Percentiles rank a stretch among this genome's conserved stretches.
These are phyloP conservation scores for Mycena epipterygia DNA, from an alignment of 768 basidiomycete genomes.

Conservation along the genomic window DNA sequence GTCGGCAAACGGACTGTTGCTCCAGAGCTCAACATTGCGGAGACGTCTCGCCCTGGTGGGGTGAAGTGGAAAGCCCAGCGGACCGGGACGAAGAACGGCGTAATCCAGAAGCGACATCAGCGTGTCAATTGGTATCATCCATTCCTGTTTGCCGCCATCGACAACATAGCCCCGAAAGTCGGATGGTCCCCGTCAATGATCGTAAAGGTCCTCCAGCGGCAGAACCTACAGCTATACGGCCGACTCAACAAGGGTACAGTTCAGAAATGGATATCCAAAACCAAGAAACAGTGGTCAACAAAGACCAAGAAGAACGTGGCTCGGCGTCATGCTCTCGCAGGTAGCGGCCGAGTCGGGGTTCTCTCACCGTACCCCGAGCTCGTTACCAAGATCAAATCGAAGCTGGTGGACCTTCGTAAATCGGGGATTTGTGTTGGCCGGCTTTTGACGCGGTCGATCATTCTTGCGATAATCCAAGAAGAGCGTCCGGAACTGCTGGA, in stretches of 20 bases:
- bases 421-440: slow-evolving; percentile 30
- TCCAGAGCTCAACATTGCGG: slow-evolving; percentile 2
- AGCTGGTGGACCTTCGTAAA: slow-evolving; percentile 28
- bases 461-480: slow-evolving; percentile 30
- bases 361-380: slow-evolving; percentile 34
- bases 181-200: not conserved
- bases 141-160: slow-evolving; percentile 33
- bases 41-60: not conserved
- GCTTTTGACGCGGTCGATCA: slow-evolving; percentile 32
- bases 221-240: not conserved
- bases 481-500: slow-evolving; percentile 21
- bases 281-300: not conserved
- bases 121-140: slow-evolving; percentile 40
- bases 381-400: slow-evolving; percentile 30
- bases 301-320: slow-evolving; percentile 10
- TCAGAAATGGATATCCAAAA: not conserved
- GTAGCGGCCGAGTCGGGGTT: slow-evolving; percentile 33
- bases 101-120: slow-evolving; percentile 2
- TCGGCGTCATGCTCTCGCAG: slow-evolving; percentile 18
- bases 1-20: not conserved
- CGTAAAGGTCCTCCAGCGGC: not conserved
- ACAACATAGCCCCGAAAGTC: not conserved
- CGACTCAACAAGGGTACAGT: not conserved
- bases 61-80: slow-evolving; percentile 2
- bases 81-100: slow-evolving; percentile 30